Evolutionary conservation across 1,284 basidiomycete species (phyloP), one percentile per base, ranked within the genome.

Genomic region (Sphagnurus paluster): DNA sequence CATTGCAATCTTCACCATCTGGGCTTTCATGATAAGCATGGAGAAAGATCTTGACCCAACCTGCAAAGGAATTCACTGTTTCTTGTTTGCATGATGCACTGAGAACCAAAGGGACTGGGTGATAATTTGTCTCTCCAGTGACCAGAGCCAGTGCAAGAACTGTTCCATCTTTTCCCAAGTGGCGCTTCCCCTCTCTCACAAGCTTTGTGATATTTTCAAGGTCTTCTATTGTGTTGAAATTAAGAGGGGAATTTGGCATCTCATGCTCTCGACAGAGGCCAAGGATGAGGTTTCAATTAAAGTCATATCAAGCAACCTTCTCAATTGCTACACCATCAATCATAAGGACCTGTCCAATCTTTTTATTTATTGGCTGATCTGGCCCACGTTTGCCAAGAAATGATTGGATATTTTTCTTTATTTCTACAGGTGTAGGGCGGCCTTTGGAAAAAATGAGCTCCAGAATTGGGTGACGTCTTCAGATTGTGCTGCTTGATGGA

Each of bases 241-340:
- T 26, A 11, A 11, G 25, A 26, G 25, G 6, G n/a, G n/a, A n/a
- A 26, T 26, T 26, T 11, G 11, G 25, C 6, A 26, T n/a, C n/a
- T n/a, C 35, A 41, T 59, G 57, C 33, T 61, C 60, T 14, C 52
- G 48, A 38, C 62, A 63, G 11, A 62, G 23, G 10, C 61, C 62
- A 24, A 61, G 14, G 16, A 63, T 45, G 4, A 2, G 13, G 32
- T 56, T 50, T 3, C 50, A 24, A 7, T 37, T 19, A 7, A 30
- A 30, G 42, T 56, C 50, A 44, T 50, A 62, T 3, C 56, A 47
- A 23, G 36, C 44, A 6, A 33, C 36, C 25, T 52, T 49, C 34
- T 65, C 62, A 1, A 63, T 24, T 19, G 60, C 58, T 29, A 59
- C 49, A 28, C 59, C 60, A 56, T 65, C 62, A 40, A 64, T 48